Percentiles rank a stretch among this genome's conserved stretches.
Conservation (phyloP, 1,139 yeast genomes). For the Pichia sp. region DNA sequence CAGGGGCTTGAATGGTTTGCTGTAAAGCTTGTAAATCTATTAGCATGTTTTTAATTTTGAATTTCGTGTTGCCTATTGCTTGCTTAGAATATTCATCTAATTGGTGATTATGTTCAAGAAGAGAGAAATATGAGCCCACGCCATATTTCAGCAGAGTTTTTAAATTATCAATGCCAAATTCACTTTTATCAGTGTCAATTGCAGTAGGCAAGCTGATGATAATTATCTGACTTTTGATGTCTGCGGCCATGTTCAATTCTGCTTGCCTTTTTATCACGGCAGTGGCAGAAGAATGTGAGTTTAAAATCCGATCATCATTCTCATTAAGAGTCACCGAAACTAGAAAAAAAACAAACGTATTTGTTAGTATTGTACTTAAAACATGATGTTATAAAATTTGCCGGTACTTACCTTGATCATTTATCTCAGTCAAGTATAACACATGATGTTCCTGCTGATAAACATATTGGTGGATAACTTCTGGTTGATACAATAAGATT, state of each 20-base stretch:
- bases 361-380: neutral
- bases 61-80: slow-evolving; percentile 46
- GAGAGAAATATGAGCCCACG: slow-evolving; percentile 51
- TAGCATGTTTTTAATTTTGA: slow-evolving; percentile 67
- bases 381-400: too few relatives aligned
- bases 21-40: slow-evolving; percentile 66
- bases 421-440: slow-evolving; percentile 3
- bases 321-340: slow-evolving; percentile 3
- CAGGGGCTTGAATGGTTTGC: slow-evolving; percentile 66
- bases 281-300: slow-evolving; percentile 2
- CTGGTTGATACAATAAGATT: neutral
- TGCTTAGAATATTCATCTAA: slow-evolving; percentile 25
- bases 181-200: neutral
- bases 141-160: slow-evolving; percentile 55
- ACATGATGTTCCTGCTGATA: slow-evolving; percentile 2
- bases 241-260: neutral
- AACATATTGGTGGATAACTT: slow-evolving; percentile 4
- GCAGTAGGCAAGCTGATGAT: slow-evolving; percentile 11
- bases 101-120: slow-evolving; percentile 16
- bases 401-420: slow-evolving; percentile 6
- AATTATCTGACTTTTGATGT: slow-evolving; percentile 7
- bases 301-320: neutral
- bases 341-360: neutral
- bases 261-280: slow-evolving; percentile 13
- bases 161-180: slow-evolving; percentile 41